Base-by-base conservation (phyloP, 768 basidiomycete species). In the Termitomyces heimii region DNA sequence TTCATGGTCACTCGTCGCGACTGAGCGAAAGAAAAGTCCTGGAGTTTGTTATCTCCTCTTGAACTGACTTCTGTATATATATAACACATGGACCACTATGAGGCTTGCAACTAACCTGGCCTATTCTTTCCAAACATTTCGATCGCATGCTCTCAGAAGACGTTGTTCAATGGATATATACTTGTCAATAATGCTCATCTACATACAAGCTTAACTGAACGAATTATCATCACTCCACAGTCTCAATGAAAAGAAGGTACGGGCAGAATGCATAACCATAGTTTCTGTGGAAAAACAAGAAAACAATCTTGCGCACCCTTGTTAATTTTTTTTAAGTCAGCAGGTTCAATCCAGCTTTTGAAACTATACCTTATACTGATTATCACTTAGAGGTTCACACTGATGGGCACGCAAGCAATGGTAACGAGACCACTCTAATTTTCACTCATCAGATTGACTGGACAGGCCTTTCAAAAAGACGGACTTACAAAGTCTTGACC, bases 351-450 rank as follows among this genome's bases (percentile, higher is more conserved):
- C 34, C 12, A 20, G 13, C 18, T 29, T 31, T 10, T n/a, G 3
- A 28, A 39, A 7, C 0, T n/a, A 32, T 13, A 6, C 34, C 22
- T 28, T 26, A 9, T 32, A 20, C 14, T 13, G 31, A 20, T n/a
- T 22, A 32, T 26, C 26, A 16, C 22, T 39, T 18, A 62, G 26
- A 63, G 58, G 50, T 57, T 57, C 4, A 37, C 70, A 61, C 64
- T 66, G 67, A 79, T 68, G 13, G 73, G 71, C 13, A 63, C 60
- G 62, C 79, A 80, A n/a, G 66, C 75, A 53, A 77, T 56, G 47
- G 65, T 67, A 56, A 80, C 54, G 12, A 80, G 16, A 3, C 77
- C 76, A 14, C 56, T 55, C 68, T 68, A 43, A 28, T 10, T 22
- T 40, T n/a, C 12, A 4, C n/a, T n/a, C 24, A 48, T 59, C 24